phyloP scores from a whole-genome alignment of 1,284 basidiomycete species.

The Ustilago hordei region DNA sequence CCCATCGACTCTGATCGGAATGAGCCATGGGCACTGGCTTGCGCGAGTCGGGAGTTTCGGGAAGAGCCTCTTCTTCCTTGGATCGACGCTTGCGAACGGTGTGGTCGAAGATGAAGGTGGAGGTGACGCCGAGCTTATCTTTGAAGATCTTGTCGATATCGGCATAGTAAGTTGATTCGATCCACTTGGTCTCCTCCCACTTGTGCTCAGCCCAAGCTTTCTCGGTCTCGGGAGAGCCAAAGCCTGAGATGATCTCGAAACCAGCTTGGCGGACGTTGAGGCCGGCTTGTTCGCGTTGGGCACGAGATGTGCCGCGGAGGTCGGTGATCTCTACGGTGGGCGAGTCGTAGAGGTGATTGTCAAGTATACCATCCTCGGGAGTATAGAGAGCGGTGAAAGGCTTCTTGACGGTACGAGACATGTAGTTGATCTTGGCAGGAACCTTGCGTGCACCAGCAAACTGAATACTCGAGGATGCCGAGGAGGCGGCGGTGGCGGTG shows the following conservation, averaged over 20 bases:
- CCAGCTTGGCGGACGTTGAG: slow-evolving; percentile 51
- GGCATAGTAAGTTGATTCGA: slow-evolving; percentile 52
- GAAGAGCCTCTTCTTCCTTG: slow-evolving; percentile 35
- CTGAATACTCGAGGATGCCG: slow-evolving; percentile 12
- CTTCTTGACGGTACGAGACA: slow-evolving; percentile 47
- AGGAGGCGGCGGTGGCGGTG: slow-evolving; percentile 3
- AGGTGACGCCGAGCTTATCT: slow-evolving; percentile 49
- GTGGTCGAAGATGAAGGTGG: slow-evolving; percentile 62
- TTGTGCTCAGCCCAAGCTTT: slow-evolving; percentile 45
- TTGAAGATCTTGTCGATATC: slow-evolving; percentile 57
- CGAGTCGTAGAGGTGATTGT: slow-evolving; percentile 48
- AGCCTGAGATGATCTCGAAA: slow-evolving; percentile 57
- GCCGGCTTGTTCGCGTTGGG: slow-evolving; percentile 34
- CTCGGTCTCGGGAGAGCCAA: slow-evolving; percentile 31
- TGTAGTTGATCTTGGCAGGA: slow-evolving; percentile 54
- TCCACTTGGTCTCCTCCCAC: slow-evolving; percentile 53
- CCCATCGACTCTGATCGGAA: slow-evolving; percentile 55
- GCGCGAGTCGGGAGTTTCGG: slow-evolving; percentile 49
- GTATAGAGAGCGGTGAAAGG: slow-evolving; percentile 41
- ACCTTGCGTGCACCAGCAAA: slow-evolving; percentile 40
- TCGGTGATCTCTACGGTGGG: slow-evolving; percentile 50
- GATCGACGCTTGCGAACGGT: slow-evolving; percentile 55
- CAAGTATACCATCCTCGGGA: slow-evolving; percentile 32
- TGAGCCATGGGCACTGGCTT: slow-evolving; percentile 54
- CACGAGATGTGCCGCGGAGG: slow-evolving; percentile 31